Conservation (phyloP, 129 eudicot species). For the sunflower (Helianthus annuus) region DNA sequence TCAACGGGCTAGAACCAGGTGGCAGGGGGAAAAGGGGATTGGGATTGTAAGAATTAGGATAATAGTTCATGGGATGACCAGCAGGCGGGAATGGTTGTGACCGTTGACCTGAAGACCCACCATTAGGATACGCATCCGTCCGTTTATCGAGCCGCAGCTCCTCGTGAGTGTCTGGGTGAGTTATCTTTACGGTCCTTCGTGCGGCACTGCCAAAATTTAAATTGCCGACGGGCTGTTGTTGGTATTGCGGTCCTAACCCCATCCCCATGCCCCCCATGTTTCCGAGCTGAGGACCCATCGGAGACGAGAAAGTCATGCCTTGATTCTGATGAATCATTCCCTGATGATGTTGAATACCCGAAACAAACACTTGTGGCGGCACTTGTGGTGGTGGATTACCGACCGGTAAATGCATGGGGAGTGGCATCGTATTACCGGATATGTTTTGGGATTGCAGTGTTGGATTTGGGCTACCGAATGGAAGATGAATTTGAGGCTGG, state of each 20-base stretch:
- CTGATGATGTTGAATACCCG: conserved; percentile 72
- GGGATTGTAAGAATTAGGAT: conserved; percentile 54
- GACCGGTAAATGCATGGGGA: conserved; percentile 58
- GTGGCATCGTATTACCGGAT: conserved; percentile 53
- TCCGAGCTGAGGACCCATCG: conserved; percentile 68
- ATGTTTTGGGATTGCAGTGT: conserved; percentile 75
- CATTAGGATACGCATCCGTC: conserved; percentile 19
- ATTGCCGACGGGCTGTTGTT: conserved; percentile 58
- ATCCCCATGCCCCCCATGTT: conserved; percentile 71
- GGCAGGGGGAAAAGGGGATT: conserved; percentile 31
- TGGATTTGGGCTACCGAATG: conserved; percentile 70
- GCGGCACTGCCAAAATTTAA: conserved; percentile 36
- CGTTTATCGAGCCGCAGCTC: conserved; percentile 65
- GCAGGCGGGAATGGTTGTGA: conserved; percentile 33
- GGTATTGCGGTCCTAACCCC: conserved; percentile 54
- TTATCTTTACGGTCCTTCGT: conserved; percentile 84
- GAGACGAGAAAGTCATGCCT: conserved; percentile 54
- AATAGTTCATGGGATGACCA: conserved; percentile 50
- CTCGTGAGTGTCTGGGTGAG: conserved; percentile 90
- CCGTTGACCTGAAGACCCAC: conserved; percentile 48
- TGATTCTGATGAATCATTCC: conserved; percentile 83
- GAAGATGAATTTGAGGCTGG: conserved; percentile 62
- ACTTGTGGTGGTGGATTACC: conserved; percentile 57
- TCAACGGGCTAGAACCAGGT: conserved; percentile 53
- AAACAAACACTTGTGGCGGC: conserved; percentile 57